Evolutionary conservation across 352 stramenopile genomes (phyloP).

Genomic region (Blastocystis sp.): DNA sequence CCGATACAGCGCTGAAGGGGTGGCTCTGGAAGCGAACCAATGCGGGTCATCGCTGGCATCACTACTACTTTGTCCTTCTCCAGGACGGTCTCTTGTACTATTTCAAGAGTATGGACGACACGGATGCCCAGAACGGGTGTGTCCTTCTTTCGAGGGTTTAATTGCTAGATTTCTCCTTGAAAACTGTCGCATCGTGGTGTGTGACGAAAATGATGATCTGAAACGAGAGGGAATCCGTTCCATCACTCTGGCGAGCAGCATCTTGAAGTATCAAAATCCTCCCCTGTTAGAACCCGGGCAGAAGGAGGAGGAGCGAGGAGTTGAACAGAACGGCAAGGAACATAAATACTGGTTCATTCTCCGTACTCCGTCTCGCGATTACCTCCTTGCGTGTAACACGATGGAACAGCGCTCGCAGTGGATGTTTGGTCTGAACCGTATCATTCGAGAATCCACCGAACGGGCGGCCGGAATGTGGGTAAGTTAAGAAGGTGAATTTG

Average conservation of each 20-base stretch:
- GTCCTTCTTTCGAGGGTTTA: neutral
- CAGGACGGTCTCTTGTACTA: constrained; percentile 49
- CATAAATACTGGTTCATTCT: constrained; percentile 56
- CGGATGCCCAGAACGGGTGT: constrained; percentile 41
- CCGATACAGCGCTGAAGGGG: neutral
- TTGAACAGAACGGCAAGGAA: constrained; percentile 16
- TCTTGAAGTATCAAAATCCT: constrained; percentile 37
- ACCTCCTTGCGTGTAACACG: constrained; percentile 50
- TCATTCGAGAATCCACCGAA: neutral
- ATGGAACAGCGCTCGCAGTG: constrained; percentile 4
- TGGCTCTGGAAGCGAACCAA: constrained; percentile 53
- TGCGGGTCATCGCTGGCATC: constrained; percentile 43
- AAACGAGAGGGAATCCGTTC: constrained; percentile 51
- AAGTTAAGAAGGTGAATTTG: neutral
- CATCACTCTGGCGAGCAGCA: neutral
- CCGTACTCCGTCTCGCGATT: constrained; percentile 47
- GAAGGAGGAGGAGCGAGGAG: constrained; percentile 4
- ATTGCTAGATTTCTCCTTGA: constrained; percentile 49
- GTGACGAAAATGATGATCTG: constrained; percentile 41
- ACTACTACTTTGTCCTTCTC: constrained; percentile 55
- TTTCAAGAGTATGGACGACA: constrained; percentile 28
- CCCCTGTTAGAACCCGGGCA: neutral
- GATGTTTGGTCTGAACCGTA: constrained; percentile 36
- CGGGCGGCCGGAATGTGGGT: neutral
- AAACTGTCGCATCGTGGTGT: constrained; percentile 40